Conservation (phyloP, 345 rosid genomes). For the Populus pruinosa region DNA sequence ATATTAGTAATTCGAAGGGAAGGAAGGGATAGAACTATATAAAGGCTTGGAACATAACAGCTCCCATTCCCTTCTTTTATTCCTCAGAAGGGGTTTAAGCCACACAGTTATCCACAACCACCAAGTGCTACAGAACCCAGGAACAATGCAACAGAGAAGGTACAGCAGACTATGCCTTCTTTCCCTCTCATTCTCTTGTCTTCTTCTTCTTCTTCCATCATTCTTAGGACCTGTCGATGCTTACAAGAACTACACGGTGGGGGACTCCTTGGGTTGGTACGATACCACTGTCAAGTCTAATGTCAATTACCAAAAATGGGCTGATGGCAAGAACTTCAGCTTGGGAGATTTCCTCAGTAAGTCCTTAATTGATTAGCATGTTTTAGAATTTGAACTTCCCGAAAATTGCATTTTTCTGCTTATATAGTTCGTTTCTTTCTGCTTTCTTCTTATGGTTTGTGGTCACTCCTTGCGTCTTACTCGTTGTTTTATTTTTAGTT, state of each 20-base stretch:
- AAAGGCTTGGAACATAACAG: too few relatives aligned
- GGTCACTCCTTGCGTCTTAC: background rate
- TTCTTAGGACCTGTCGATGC: slow-evolving; percentile 42
- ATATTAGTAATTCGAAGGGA: background rate
- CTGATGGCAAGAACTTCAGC: slow-evolving; percentile 58
- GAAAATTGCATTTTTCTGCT: background rate
- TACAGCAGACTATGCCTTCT: background rate
- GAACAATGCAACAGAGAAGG: background rate
- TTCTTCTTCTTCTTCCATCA: background rate
- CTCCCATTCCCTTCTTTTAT: background rate
- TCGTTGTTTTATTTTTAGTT: background rate
- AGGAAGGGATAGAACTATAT: too few relatives aligned
- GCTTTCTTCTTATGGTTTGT: background rate
- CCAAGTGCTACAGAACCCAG: too few relatives aligned
- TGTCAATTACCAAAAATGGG: slow-evolving; percentile 83
- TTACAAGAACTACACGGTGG: slow-evolving; percentile 88
- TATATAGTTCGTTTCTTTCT: background rate
- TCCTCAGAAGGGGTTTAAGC: too few relatives aligned
- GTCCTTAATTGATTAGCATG: background rate
- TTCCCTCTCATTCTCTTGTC: slow-evolving; percentile 5
- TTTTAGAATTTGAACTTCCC: background rate
- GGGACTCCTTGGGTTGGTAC: slow-evolving; percentile 77
- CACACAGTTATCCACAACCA: too few relatives aligned
- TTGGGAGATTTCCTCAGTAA: slow-evolving; percentile 93
- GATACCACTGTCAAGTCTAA: slow-evolving; percentile 46